Evolutionary conservation across 352 stramenopile genomes (phyloP), one percentile per base, ranked within the genome.

Genomic region (Pythium volutum): DNA sequence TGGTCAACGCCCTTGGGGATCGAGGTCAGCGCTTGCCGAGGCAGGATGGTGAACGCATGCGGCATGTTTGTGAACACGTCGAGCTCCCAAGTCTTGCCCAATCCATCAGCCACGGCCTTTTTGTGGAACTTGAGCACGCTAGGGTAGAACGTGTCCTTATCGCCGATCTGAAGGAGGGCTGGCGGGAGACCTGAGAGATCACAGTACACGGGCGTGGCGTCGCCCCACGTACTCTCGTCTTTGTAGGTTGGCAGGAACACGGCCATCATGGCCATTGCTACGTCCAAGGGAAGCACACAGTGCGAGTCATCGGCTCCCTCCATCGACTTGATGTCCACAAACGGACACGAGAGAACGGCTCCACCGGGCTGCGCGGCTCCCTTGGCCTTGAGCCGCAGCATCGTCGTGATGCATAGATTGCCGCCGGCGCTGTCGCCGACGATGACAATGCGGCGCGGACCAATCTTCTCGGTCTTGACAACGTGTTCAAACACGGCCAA

Each of bases 31-130:
- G 68, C 63, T 18, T 75, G n/a, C n/a, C n/a, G 65, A 1, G 78
- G 76, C 31, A 85, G 78, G 0, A 78, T 49, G 3, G 70, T 81
- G 72, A 90, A 90, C 11, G 84, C 75, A 47, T 90, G 81, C 3
- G 78, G 76, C 67, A 90, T 81, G 62, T 74, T 68, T 3, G 49
- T 22, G 38, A 87, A 78, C 23, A 85, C 53, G 53, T 89, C 76
- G 48, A 86, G 27, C 49, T 84, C 64, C 53, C 53, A 66, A 0
- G 43, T 18, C 2, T 66, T 61, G 6, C 64, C 45, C 6, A 82
- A 62, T 2, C 74, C 67, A 26, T 79, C 58, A 0, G 48, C 42
- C 26, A 68, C 26, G 0, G 75, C 76, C 10, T 77, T 76, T n/a
- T 67, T 55, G 15, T 55, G 65, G 9, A 89, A 66, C 4, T 64